Percentiles rank a stretch among this genome's conserved stretches.
These are phyloP conservation scores for Phytophthora pini DNA, from an alignment of 352 stramenopile species.

Conservation along the genomic window DNA sequence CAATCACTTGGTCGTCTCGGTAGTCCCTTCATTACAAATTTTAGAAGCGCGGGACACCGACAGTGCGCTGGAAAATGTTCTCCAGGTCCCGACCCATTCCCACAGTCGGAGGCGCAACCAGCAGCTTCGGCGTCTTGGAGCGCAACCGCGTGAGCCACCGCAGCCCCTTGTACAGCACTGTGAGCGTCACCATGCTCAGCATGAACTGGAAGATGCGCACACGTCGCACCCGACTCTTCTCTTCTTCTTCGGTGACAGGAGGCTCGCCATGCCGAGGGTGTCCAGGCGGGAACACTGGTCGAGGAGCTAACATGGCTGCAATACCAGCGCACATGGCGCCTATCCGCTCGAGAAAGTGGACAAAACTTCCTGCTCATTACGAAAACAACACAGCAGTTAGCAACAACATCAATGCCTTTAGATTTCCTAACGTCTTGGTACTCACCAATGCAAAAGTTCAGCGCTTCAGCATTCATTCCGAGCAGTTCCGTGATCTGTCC, in stretches of 20 bases:
- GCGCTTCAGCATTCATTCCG: slow-evolving; percentile 77
- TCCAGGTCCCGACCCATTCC: slow-evolving; percentile 57
- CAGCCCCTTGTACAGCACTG: slow-evolving; percentile 63
- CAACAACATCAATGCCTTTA: neutral
- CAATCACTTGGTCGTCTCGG: neutral
- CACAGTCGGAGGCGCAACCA: slow-evolving; percentile 37
- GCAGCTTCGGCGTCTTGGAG: slow-evolving; percentile 36
- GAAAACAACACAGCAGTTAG: slow-evolving; percentile 10
- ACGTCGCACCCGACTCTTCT: slow-evolving; percentile 67
- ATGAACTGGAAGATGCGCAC: slow-evolving; percentile 87
- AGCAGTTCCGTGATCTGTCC: slow-evolving; percentile 81
- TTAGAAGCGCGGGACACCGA: slow-evolving; percentile 44
- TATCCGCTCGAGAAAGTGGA: slow-evolving; percentile 87
- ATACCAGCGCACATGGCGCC: slow-evolving; percentile 75
- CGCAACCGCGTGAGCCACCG: slow-evolving; percentile 65
- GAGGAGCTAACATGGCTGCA: slow-evolving; percentile 70
- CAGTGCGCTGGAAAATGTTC: slow-evolving; percentile 74
- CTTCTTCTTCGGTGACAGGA: slow-evolving; percentile 70
- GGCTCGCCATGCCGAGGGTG: slow-evolving; percentile 80
- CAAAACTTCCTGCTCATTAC: slow-evolving; percentile 60
- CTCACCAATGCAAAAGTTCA: slow-evolving; percentile 78
- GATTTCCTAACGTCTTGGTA: neutral
- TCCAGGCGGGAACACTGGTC: slow-evolving; percentile 66
- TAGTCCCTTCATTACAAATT: neutral
- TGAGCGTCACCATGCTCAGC: slow-evolving; percentile 60